Evolutionary conservation across 768 basidiomycete genomes (phyloP).

Genomic region (Amanita rimosa): DNA sequence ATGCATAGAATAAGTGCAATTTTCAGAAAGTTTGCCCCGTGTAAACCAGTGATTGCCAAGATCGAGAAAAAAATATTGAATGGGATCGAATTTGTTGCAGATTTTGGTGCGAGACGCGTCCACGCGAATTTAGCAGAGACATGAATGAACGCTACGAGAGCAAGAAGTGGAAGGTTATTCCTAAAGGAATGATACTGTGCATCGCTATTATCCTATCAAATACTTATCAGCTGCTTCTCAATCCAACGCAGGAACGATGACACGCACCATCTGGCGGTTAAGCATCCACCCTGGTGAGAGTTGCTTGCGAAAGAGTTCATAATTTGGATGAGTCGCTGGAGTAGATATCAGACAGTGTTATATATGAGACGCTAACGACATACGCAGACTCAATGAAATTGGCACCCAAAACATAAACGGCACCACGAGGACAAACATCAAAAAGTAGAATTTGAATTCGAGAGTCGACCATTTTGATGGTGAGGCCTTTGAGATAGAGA

Average conservation of each 20-base stretch:
- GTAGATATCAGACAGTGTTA: conserved; percentile 3
- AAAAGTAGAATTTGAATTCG: conserved; percentile 74
- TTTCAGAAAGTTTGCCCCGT: conserved; percentile 75
- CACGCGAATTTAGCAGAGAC: conserved; percentile 45
- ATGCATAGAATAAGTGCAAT: conserved; percentile 55
- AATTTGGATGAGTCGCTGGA: conserved; percentile 69
- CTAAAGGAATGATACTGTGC: conserved; percentile 86
- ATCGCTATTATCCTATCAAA: conserved; percentile 79
- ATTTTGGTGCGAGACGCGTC: conserved; percentile 17
- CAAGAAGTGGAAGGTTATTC: conserved; percentile 59
- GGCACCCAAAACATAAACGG: conserved; percentile 74
- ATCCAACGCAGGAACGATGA: conserved; percentile 9
- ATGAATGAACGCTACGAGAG: conserved; percentile 35
- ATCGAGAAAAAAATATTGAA: conserved; percentile 54
- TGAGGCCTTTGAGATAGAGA: conserved; percentile 15
- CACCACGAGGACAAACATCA: conserved; percentile 47
- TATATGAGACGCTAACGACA: conserved; percentile 16
- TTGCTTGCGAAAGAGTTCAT: conserved; percentile 39
- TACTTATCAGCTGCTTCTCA: conserved; percentile 3
- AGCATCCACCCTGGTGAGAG: conserved; percentile 76
- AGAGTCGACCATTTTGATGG: conserved; percentile 63
- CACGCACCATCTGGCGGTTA: conserved; percentile 69
- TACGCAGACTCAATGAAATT: conserved; percentile 61
- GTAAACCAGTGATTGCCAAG: conserved; percentile 58
- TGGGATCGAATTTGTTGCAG: conserved; percentile 25